A percentile compares a stretch with the other conserved stretches of the same genome.
These are phyloP conservation scores for Primulina huaijiensis DNA, from an alignment of 257 asterid species.

Conservation along the genomic window DNA sequence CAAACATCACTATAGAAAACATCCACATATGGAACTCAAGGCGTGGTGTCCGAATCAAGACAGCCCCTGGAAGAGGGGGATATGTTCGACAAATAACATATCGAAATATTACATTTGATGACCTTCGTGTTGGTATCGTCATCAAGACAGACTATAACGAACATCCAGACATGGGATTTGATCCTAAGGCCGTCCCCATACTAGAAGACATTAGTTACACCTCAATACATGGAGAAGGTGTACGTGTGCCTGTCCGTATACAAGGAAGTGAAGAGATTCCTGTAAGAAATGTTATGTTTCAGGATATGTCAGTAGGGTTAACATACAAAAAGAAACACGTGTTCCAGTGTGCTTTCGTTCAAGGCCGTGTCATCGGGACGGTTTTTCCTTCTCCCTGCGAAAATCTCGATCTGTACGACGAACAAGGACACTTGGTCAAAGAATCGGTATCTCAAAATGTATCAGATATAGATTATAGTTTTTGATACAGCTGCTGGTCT, in stretches of 20 bases:
- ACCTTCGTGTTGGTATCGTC: conserved; percentile 79
- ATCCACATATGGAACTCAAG: conserved; percentile 80
- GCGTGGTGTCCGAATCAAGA: conserved; percentile 92
- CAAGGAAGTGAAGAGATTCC: conserved; percentile 79
- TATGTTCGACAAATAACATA: conserved; percentile 66
- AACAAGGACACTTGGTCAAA: conserved; percentile 8
- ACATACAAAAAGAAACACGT: conserved; percentile 73
- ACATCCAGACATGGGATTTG: conserved; percentile 71
- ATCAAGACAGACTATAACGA: conserved; percentile 94
- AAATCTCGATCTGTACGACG: conserved; percentile 20
- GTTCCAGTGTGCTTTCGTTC: conserved; percentile 66
- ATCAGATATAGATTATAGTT: conserved; percentile 16
- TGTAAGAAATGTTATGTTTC: conserved; percentile 55
- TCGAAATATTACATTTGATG: conserved; percentile 70
- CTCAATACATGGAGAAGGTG: conserved; percentile 76
- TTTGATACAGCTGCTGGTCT: neutral
- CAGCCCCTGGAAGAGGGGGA: conserved; percentile 93
- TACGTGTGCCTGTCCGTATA: conserved; percentile 88
- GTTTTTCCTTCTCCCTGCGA: conserved; percentile 21
- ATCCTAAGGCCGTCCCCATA: conserved; percentile 75
- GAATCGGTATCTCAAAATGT: conserved; percentile 14
- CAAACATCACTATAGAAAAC: conserved; percentile 15
- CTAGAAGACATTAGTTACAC: conserved; percentile 68
- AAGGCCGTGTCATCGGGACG: conserved; percentile 22
- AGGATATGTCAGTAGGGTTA: conserved; percentile 73